Base-by-base conservation (phyloP, 2,329 filamentous ascomycete species). In the Calonectria ilicicola region DNA sequence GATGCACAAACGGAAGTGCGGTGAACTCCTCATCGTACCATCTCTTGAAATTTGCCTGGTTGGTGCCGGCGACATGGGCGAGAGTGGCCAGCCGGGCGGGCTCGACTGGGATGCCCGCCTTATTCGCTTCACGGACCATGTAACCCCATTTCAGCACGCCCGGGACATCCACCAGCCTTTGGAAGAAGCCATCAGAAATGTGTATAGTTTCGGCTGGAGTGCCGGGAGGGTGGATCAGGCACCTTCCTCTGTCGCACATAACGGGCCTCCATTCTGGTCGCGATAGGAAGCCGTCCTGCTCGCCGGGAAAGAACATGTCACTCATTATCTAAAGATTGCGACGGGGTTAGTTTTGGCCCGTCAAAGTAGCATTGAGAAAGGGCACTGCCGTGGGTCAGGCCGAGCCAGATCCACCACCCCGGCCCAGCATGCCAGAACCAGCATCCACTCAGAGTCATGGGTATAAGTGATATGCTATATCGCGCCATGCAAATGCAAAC, bases 251-350 rank as follows among this genome's bases (percentile, higher is more conserved):
- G 46, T 80, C 78, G 26, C 72, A 70, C 70, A 84, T 80, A n/a
- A 84, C 75, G 23, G 76, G 74, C 67, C 81, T 83, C 84, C 84
- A 86, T 67, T 81, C 82, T 12, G 79, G 79, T 27, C 80, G 78
- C 32, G 80, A 79, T 6, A 85, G 78, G 72, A 86, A 86, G 70
- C 84, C 85, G 49, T 81, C 79, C 19, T 81, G 73, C 44, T 79
- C 78, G 21, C 73, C 71, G n/a, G 79, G 81, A 21, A 81, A 83
- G 74, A 86, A 85, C 62, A 86, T 75, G 60, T 82, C 80, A 66
- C 82, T 79, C 81, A 84, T 85, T 42, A 84, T 83, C 84, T 85
- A 71, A 35, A 63, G 69, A 69, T n/a, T 60, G 74, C 67, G 69
- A 70, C 62, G 23, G 53, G 74, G 77, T 79, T 65, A 79, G 75